A percentile compares a stretch with the other conserved stretches of the same genome.
Conservation (phyloP, 129 eudicot species). For the Saposhnikovia divaricata region DNA sequence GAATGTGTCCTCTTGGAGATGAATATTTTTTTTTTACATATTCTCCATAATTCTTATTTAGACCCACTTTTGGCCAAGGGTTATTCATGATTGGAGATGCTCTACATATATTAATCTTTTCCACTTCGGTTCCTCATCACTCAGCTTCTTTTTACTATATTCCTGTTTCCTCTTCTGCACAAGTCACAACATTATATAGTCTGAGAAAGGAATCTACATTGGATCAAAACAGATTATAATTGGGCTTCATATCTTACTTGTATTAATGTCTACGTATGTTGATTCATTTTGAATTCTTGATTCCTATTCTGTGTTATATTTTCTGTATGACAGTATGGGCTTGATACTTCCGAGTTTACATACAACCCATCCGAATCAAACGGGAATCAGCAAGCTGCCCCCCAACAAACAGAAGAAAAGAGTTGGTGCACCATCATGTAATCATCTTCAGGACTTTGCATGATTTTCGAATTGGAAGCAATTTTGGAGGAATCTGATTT, state of each 20-base stretch:
- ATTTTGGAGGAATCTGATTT: constrained; percentile 15
- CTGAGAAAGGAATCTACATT: background rate
- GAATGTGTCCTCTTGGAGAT: too few relatives aligned
- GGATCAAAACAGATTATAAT: background rate
- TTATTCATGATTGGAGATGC: too few relatives aligned
- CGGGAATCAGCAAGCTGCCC: constrained; percentile 53
- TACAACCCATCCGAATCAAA: constrained; percentile 80
- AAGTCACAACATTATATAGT: background rate
- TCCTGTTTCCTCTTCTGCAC: background rate
- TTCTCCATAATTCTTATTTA: too few relatives aligned
- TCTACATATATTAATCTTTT: too few relatives aligned
- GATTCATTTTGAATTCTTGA: background rate
- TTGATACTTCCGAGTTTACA: constrained; percentile 89
- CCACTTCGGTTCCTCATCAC: too few relatives aligned
- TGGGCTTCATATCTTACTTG: background rate
- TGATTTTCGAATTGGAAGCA: background rate
- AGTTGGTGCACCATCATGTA: constrained; percentile 85
- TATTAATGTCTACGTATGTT: too few relatives aligned
- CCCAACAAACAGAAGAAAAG: constrained; percentile 57
- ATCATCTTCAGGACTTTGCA: constrained; percentile 9
- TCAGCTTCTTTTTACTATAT: background rate
- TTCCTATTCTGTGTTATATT: background rate
- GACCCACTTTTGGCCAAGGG: too few relatives aligned
- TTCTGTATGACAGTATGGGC: constrained; percentile 61
- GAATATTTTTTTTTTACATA: too few relatives aligned